phyloP scores from a whole-genome alignment of 345 rosid species.

The Rubroshorea leprosula region DNA sequence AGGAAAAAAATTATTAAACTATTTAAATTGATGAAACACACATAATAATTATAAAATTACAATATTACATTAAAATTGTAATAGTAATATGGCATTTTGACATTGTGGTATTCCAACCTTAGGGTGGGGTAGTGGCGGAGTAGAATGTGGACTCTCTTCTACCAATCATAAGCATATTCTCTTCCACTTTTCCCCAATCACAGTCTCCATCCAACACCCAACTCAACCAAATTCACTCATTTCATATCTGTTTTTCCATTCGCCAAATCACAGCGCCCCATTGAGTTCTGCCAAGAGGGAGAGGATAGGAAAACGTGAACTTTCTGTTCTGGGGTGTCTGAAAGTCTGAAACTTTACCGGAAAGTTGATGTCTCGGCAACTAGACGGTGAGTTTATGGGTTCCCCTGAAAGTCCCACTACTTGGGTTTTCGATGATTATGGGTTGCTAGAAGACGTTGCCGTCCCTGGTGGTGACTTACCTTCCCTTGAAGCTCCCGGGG shows the following conservation, averaged over 20 bases:
- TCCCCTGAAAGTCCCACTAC: slow-evolving; percentile 27
- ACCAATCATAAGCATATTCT: slow-evolving; percentile 1
- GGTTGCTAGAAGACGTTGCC: slow-evolving; percentile 33
- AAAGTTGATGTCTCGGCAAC: slow-evolving; percentile 5
- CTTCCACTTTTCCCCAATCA: slow-evolving; percentile 4
- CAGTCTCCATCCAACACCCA: slow-evolving; percentile 13
- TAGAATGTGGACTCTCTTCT: slow-evolving; percentile 10
- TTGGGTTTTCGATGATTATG: slow-evolving; percentile 36
- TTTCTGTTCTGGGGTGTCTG: neutral
- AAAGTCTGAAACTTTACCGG: slow-evolving; percentile 12
- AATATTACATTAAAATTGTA: too few relatives aligned
- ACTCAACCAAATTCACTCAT: slow-evolving; percentile 15
- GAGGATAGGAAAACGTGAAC: too few relatives aligned
- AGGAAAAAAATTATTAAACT: too few relatives aligned
- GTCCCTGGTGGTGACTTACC: slow-evolving; percentile 38
- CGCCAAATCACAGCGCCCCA: too few relatives aligned
- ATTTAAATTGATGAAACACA: too few relatives aligned
- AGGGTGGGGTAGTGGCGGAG: too few relatives aligned
- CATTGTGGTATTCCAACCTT: too few relatives aligned
- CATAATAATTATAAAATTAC: too few relatives aligned
- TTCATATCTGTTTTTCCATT: slow-evolving; percentile 9
- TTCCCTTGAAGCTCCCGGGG: slow-evolving; percentile 25
- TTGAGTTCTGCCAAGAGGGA: too few relatives aligned
- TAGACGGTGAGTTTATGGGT: slow-evolving; percentile 18
- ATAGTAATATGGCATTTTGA: too few relatives aligned